Base-by-base conservation (phyloP, 257 asterid species). In the Gardenia jasminoides region DNA sequence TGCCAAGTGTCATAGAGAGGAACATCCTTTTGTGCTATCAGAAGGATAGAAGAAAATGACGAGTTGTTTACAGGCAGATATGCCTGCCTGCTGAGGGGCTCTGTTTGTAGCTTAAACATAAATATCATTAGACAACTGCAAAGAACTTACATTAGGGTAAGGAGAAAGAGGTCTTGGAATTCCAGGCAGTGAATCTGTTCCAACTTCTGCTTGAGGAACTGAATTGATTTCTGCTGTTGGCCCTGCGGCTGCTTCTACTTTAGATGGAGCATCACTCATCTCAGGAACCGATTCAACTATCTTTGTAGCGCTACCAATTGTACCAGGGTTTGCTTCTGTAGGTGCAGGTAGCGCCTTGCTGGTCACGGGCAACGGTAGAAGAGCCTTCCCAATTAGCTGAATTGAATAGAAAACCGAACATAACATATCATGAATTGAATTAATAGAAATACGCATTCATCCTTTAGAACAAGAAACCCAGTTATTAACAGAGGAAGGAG, bases 311-410 rank as follows among this genome's bases (percentile, higher is more conserved):
- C 70, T 82, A 62, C 12, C 36, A 28, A 19, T 26, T 28, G 67
- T 62, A 66, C 79, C 80, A 62, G 71, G 72, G 79, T 78, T 46
- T 50, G 81, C 85, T 78, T 90, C 94, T 22, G 76, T 81, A n/a
- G 94, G 86, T 50, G 92, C 89, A 52, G 96, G 91, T 50, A 93
- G 88, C 76, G 95, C 83, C 84, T 90, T 88, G 88, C 88, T 82
- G 50, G 79, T 87, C 33, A 50, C 84, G 3, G 85, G 22, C 12
- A 86, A 71, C 28, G 99, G 97, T 72, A 96, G 90, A 83, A 96
- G 88, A 47, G 98, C 96, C 90, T 81, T 92, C 82, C 98, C 98
- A 3, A 96, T 93, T 91, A 91, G 84, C 98, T 93, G 89, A 73
- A 74, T 81, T 76, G 67, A 52, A 73, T n/a, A 65, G 3, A 75